Conservation (phyloP, 1,284 basidiomycete genomes). For the Omphalotus olearius region DNA sequence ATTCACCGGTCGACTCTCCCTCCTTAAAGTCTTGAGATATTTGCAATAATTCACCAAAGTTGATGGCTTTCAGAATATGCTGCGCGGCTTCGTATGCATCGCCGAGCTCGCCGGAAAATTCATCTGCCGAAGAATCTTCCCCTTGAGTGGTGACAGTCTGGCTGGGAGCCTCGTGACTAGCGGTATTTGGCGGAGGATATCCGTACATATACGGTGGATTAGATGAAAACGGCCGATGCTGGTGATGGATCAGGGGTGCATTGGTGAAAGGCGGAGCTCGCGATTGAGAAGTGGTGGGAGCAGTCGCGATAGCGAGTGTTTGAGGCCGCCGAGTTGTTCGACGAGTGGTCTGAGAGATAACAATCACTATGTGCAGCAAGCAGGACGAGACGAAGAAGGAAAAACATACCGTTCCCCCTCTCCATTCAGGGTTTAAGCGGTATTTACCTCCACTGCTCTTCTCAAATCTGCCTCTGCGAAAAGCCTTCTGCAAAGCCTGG, state of each 20-base stretch:
- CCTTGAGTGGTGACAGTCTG: constrained; percentile 13
- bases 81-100: constrained; percentile 74
- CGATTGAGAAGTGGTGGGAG: constrained; percentile 26
- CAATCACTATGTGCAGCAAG: constrained; percentile 4
- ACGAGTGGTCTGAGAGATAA: constrained; percentile 49
- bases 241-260: constrained; percentile 40
- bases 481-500: constrained; percentile 80
- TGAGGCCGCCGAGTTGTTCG: constrained; percentile 68
- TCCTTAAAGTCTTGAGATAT: constrained; percentile 27
- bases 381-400: neutral
- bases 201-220: constrained; percentile 24
- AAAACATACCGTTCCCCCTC: constrained; percentile 67
- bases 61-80: constrained; percentile 71
- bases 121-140: constrained; percentile 25
- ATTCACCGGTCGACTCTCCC: constrained; percentile 18
- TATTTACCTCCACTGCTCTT: constrained; percentile 70
- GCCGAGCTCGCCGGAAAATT: constrained; percentile 36
- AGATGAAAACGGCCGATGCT: constrained; percentile 25
- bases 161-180: neutral
- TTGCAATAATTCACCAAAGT: constrained; percentile 52
- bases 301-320: constrained; percentile 37
- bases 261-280: constrained; percentile 58
- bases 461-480: constrained; percentile 68
- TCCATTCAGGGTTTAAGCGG: constrained; percentile 66
- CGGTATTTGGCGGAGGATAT: constrained; percentile 13